phyloP scores from a whole-genome alignment of 2,329 filamentous ascomycete species.

The Colletotrichum endophyticum region DNA sequence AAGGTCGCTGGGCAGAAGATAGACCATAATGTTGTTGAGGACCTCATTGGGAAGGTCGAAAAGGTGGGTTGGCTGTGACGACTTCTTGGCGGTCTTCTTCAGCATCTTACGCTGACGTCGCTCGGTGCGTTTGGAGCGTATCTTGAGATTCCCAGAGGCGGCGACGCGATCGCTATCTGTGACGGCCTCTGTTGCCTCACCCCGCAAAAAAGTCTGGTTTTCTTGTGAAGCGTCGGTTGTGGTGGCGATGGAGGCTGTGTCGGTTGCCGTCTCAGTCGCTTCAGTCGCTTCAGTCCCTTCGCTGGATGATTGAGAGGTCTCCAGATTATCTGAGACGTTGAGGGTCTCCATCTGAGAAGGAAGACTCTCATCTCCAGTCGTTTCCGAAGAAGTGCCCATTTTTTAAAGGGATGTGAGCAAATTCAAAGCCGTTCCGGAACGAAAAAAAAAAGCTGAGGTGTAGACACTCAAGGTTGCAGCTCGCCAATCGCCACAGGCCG shows the following conservation, averaged over 20 bases:
- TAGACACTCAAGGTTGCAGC: neutral
- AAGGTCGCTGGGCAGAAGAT: conserved; percentile 55
- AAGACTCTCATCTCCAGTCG: neutral
- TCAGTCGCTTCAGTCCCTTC: neutral
- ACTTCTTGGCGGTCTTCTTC: conserved; percentile 3
- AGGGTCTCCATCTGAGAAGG: neutral
- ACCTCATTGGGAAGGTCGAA: conserved; percentile 59
- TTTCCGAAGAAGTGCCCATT: neutral
- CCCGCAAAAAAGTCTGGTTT: neutral
- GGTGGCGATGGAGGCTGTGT: neutral
- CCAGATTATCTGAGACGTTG: neutral
- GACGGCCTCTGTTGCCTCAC: conserved; percentile 1
- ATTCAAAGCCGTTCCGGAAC: neutral
- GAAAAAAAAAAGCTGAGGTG: neutral
- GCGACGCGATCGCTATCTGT: conserved; percentile 10
- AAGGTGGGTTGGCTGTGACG: conserved; percentile 32
- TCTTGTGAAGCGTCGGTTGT: neutral
- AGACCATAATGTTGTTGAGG: conserved; percentile 49
- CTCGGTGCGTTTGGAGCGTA: conserved; percentile 19
- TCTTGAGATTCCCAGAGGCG: conserved; percentile 1
- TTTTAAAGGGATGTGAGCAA: neutral
- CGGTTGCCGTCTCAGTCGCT: neutral
- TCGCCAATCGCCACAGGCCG: neutral
- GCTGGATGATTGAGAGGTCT: neutral
- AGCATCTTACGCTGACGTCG: conserved; percentile 10